A percentile compares a stretch with the other conserved stretches of the same genome.
phyloP scores from a whole-genome alignment of 73 alveolate species.

The Paramecium pentaurelia region DNA sequence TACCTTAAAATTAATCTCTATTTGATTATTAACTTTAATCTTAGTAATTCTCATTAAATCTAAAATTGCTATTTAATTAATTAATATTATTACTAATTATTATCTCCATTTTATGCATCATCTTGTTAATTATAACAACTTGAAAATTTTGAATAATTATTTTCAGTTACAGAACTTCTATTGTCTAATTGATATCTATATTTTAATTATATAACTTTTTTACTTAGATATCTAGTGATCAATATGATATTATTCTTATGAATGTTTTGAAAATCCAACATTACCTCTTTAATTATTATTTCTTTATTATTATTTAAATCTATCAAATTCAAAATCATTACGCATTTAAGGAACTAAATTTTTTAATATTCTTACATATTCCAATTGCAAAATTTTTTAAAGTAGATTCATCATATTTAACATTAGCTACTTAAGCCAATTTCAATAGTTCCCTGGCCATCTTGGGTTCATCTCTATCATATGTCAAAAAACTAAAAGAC shows the following conservation, averaged over 20 bases:
- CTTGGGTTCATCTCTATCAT: conserved; percentile 57
- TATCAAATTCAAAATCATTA: background rate
- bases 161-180: background rate
- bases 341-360: background rate
- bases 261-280: background rate
- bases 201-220: background rate
- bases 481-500: conserved; percentile 63
- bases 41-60: background rate
- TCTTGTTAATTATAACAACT: background rate
- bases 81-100: background rate
- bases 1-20: background rate
- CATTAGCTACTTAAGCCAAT: background rate
- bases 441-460: background rate
- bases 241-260: background rate
- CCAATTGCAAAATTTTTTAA: background rate
- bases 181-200: background rate
- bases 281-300: background rate
- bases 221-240: background rate
- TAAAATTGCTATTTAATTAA: background rate
- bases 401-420: background rate
- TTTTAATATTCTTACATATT: background rate
- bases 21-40: background rate
- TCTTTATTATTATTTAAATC: background rate
- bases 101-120: background rate
- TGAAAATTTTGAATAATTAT: background rate